These are phyloP conservation scores for Taiozyma sp. DNA, from an alignment of 1,139 yeast genomes.

Conservation along the genomic window DNA sequence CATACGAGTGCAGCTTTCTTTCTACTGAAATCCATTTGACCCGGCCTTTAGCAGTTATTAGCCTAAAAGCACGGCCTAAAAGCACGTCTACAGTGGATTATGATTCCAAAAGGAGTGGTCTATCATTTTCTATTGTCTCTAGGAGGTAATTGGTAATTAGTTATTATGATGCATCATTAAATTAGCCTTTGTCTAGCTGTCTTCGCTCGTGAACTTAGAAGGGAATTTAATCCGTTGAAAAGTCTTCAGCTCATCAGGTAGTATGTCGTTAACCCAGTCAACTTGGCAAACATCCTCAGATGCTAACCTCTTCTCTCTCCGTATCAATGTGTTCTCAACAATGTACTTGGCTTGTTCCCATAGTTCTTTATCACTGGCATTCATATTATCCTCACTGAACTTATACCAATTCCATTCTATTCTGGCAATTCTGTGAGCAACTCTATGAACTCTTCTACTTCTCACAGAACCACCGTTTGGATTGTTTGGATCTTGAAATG, in stretches of 20 bases:
- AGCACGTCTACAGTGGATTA: too few species aligned
- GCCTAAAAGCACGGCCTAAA: too few species aligned
- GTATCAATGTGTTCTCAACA: constrained; percentile 48
- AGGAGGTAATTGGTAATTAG: background rate
- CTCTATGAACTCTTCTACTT: constrained; percentile 46
- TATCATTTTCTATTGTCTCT: too few species aligned
- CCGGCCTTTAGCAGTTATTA: too few species aligned
- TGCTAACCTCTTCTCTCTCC: constrained; percentile 46
- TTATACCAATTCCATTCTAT: constrained; percentile 86
- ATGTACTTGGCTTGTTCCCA: constrained; percentile 46
- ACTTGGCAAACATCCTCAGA: constrained; percentile 34
- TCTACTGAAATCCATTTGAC: too few species aligned
- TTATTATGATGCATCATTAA: background rate
- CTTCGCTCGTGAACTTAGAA: background rate
- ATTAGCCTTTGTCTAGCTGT: background rate
- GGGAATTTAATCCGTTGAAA: background rate
- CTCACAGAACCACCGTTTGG: constrained; percentile 35
- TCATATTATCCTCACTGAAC: constrained; percentile 29
- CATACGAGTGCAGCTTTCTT: too few species aligned
- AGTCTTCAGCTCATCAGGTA: constrained; percentile 3
- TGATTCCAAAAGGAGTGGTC: too few species aligned
- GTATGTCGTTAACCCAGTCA: constrained; percentile 28
- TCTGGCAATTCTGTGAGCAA: constrained; percentile 88
- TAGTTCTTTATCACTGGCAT: constrained; percentile 15
- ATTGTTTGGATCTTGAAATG: background rate